Evolutionary conservation across 1,284 basidiomycete species (phyloP), one percentile per base, ranked within the genome.

Genomic region (Trametes pubescens): DNA sequence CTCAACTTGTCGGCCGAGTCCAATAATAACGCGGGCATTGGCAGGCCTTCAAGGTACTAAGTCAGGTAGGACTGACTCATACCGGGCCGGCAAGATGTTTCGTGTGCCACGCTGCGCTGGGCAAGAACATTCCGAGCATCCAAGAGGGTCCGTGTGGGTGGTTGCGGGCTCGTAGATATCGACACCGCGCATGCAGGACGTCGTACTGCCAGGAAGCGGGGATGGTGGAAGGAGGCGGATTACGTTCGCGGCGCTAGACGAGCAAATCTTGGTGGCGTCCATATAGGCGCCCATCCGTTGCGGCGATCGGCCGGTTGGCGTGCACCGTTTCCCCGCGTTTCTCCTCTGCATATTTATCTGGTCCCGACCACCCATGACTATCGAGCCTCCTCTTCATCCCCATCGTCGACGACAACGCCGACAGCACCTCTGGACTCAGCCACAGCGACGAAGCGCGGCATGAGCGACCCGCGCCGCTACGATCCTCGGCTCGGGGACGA

Each of bases 401-500:
- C 51, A 9, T 38, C 35, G 21, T 37, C 51, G 51, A 53, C 51
- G 37, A 37, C 18, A 10, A 13, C 52, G 38, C 26, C 38, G 18
- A 13, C 26, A 3, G 8, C 32, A 21, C 1, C 40, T 7, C 4
- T 8, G 18, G 16, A 1, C 21, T 14, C 35, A 32, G 18, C 37
- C 14, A 10, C 38, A 10, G 22, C 52, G 13, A 29, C 35, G 10
- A 10, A 13, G 22, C 22, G 22, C 52, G 35, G 3, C 44, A 64
- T 61, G 61, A 61, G n/a, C 48, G 61, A 56, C 44, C 57, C 51
- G 16, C 59, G 60, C 24, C 68, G 47, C 26, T 72, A 69, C 58
- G 74, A 75, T 58, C 74, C 73, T 18, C 74, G 74, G 35, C 66
- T 75, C 38, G 74, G 75, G 55, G 74, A 76, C 59, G 71, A 72